Conservation (phyloP, 305 asterid genomes). For the Ruellia speciosa region DNA sequence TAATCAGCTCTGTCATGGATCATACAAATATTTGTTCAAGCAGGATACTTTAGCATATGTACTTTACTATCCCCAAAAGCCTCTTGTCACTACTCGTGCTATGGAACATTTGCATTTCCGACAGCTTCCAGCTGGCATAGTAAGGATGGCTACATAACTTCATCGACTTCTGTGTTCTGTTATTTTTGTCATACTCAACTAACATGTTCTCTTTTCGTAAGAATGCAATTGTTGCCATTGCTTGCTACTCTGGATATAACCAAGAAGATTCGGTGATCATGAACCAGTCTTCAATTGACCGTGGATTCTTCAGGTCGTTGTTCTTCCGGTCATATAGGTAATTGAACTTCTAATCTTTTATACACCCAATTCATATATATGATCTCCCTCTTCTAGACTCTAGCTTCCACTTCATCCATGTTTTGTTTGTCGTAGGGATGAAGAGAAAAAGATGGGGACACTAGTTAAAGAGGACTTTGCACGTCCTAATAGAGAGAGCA, state of each 20-base stretch:
- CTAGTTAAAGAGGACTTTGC: constrained; percentile 97
- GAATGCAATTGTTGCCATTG: constrained; percentile 89
- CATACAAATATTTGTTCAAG: no score
- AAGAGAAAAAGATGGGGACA: constrained; percentile 98
- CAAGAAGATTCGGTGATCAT: constrained; percentile 98
- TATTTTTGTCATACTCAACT: no score
- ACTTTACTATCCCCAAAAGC: constrained; percentile 93
- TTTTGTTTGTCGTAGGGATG: constrained; percentile 36
- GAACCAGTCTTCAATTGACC: constrained; percentile 98
- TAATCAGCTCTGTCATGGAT: no score
- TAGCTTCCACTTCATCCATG: no score
- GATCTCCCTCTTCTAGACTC: no score
- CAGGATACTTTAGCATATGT: constrained; percentile 99
- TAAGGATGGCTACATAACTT: no score
- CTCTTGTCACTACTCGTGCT: constrained; percentile 94
- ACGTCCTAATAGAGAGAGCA: constrained; percentile 75
- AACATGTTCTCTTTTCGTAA: no score
- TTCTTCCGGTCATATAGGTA: constrained; percentile 78
- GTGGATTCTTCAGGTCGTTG: constrained; percentile 90
- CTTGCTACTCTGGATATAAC: constrained; percentile 93
- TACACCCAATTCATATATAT: no score
- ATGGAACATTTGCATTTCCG: constrained; percentile 99
- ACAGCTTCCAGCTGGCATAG: constrained; percentile 93
- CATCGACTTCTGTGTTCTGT: no score
- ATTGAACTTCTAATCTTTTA: no score